Evolutionary conservation across 2,329 filamentous ascomycete species (phyloP).

Genomic region (Ophiostoma sp.): DNA sequence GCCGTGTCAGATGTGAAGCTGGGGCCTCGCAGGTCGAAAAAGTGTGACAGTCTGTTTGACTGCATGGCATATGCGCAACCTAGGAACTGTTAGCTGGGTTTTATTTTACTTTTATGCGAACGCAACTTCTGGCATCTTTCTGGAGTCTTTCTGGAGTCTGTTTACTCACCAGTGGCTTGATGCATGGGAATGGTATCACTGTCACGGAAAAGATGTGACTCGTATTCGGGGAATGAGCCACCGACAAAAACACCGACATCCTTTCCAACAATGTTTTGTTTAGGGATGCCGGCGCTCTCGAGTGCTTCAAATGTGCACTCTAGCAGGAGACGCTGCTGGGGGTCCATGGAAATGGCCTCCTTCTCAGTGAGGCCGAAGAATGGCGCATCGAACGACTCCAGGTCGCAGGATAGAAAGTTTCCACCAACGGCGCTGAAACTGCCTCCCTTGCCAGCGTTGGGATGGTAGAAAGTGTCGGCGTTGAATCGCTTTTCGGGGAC

Average conservation of each 20-base stretch:
- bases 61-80: slow-evolving; percentile 53
- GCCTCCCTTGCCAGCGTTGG: slow-evolving; percentile 46
- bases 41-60: slow-evolving; percentile 56
- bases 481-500: slow-evolving; percentile 52
- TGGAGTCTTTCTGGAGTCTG: too few species aligned
- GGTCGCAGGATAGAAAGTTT: slow-evolving; percentile 49
- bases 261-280: slow-evolving; percentile 48
- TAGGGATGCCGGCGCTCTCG: slow-evolving; percentile 53
- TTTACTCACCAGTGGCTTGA: slow-evolving; percentile 48
- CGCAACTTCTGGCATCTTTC: too few species aligned
- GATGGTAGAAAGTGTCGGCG: slow-evolving; percentile 42
- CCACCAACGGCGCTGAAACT: slow-evolving; percentile 41
- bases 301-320: slow-evolving; percentile 57
- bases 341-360: slow-evolving; percentile 54
- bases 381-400: slow-evolving; percentile 51
- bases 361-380: slow-evolving; percentile 55
- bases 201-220: slow-evolving; percentile 47
- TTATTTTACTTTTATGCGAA: neutral
- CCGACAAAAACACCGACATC: slow-evolving; percentile 54
- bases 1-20: slow-evolving; percentile 55
- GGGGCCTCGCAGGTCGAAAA: slow-evolving; percentile 56
- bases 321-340: slow-evolving; percentile 54
- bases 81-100: slow-evolving; percentile 28
- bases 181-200: slow-evolving; percentile 52
- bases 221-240: slow-evolving; percentile 50